A percentile compares a stretch with the other conserved stretches of the same genome.
These are phyloP conservation scores for Neophaeococcomyces aloes DNA, from an alignment of 2,329 filamentous ascomycete genomes.

Conservation along the genomic window DNA sequence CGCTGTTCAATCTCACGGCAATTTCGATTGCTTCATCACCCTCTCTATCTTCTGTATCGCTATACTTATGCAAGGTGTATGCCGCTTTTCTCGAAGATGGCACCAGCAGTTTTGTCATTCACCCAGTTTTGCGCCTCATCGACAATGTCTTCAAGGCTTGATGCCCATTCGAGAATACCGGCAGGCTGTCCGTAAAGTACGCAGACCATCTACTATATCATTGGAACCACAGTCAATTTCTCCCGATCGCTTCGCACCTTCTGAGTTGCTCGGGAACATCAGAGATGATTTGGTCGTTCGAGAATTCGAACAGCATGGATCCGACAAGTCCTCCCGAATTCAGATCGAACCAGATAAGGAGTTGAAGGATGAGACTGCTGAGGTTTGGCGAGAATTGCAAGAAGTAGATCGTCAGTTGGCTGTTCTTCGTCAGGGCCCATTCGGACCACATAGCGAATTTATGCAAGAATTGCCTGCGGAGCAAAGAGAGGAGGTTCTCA, in stretches of 20 bases:
- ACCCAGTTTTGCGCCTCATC: conserved; percentile 19
- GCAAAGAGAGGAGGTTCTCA: conserved; percentile 32
- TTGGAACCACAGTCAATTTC: background rate
- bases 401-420: conserved; percentile 33
- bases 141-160: conserved; percentile 17
- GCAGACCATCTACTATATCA: conserved; percentile 1
- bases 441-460: conserved; percentile 34
- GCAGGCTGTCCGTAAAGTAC: conserved; percentile 11
- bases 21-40: background rate
- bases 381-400: conserved; percentile 29
- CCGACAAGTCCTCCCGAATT: conserved; percentile 27
- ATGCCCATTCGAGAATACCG: conserved; percentile 15
- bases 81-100: conserved; percentile 22
- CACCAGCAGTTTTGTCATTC: conserved; percentile 22
- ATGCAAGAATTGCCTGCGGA: conserved; percentile 33
- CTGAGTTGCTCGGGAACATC: background rate
- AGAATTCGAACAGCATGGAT: conserved; percentile 34
- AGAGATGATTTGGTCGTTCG: conserved; percentile 30
- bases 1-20: too few species aligned
- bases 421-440: conserved; percentile 32
- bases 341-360: conserved; percentile 32
- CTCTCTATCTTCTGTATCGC: background rate
- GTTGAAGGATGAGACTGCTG: conserved; percentile 28
- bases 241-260: background rate
- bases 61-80: conserved; percentile 18